These are phyloP conservation scores for Plicaturopsis crispa DNA, from an alignment of 768 basidiomycete species.

Conservation along the genomic window DNA sequence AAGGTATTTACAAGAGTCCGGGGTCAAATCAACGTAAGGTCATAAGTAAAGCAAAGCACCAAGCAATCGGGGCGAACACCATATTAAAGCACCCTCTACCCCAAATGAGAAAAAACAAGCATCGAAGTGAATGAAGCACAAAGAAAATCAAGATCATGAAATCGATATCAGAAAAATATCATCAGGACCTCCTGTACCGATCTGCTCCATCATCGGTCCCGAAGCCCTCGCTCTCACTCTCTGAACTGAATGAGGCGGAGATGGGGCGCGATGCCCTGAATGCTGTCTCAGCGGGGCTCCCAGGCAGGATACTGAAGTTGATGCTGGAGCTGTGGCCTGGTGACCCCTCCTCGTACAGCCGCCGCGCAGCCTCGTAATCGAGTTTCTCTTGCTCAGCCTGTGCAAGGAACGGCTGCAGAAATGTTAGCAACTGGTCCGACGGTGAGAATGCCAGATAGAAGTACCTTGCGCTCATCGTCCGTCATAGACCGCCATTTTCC, in stretches of 20 bases:
- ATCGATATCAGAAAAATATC: slow-evolving; percentile 6
- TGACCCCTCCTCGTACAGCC: slow-evolving; percentile 82
- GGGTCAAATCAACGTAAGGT: too few relatives aligned
- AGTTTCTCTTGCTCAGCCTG: slow-evolving; percentile 95
- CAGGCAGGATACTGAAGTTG: slow-evolving; percentile 76
- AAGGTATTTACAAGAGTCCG: too few relatives aligned
- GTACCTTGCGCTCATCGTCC: slow-evolving; percentile 87
- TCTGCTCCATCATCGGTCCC: slow-evolving; percentile 36
- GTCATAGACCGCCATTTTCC: slow-evolving; percentile 91
- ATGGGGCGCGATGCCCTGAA: slow-evolving; percentile 36
- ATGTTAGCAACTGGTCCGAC: slow-evolving; percentile 13
- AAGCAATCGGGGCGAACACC: too few relatives aligned
- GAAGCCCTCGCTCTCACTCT: slow-evolving; percentile 64
- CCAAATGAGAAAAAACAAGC: too few relatives aligned
- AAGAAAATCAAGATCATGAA: too few relatives aligned
- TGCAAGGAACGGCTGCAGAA: slow-evolving; percentile 74
- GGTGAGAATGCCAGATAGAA: slow-evolving; percentile 11
- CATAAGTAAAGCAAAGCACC: too few relatives aligned
- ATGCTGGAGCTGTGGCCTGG: slow-evolving; percentile 62
- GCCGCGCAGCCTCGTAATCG: slow-evolving; percentile 81
- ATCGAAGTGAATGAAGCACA: too few relatives aligned
- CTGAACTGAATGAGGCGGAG: slow-evolving; percentile 54
- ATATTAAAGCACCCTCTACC: too few relatives aligned
- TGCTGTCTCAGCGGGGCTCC: slow-evolving; percentile 44
- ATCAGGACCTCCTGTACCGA: slow-evolving; percentile 5